Base-by-base conservation (phyloP, 2,329 filamentous ascomycete genomes). In the Alternaria angustiovoidea region DNA sequence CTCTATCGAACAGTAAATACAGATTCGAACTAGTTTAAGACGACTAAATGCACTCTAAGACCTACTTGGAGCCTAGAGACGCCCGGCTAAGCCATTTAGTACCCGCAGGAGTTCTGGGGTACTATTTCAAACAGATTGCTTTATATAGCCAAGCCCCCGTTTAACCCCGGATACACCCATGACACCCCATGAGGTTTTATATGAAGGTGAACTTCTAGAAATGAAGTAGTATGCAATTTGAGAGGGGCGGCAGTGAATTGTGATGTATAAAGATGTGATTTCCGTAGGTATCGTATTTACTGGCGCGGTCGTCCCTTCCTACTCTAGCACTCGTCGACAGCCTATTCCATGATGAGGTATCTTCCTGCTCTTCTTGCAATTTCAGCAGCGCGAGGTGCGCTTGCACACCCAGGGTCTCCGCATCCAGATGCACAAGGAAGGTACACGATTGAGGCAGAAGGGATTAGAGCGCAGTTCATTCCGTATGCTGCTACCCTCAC, bases 381-480 rank as follows among this genome's bases (percentile, higher is more conserved):
- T 39, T 67, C 67, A 18, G 60, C 66, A 14, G 61, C 63, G 30
- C 61, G 38, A 34, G 39, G 54, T 43, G 65, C 47, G 24, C 39
- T 66, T 39, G 60, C 61, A 26, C 43, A 59, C 7, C 59, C 60
- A 53, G 62, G 54, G 12, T 48, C 54, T 26, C 70, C 72, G 14
- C 65, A 63, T 52, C 63, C 68, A 38, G 72, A 75, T 60, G 59
- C 65, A 8, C 49, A 63, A 20, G 74, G 74, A 12, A 68, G 64
- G 51, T 76, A 75, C 39, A 76, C 74, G 16, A 59, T 76, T 26
- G 65, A 72, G 49, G 73, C 74, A 7, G 60, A 66, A 26, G 74
- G 74, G 20, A 76, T 76, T 49, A 68, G 63, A 57, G 74, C 74
- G 38, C 74, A 76, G 59, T 76, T 76, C 66, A 76, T 76, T 56